A percentile compares a stretch with the other conserved stretches of the same genome.
phyloP scores from a whole-genome alignment of 1,284 basidiomycete species.

The Hymenochaete sp. region DNA sequence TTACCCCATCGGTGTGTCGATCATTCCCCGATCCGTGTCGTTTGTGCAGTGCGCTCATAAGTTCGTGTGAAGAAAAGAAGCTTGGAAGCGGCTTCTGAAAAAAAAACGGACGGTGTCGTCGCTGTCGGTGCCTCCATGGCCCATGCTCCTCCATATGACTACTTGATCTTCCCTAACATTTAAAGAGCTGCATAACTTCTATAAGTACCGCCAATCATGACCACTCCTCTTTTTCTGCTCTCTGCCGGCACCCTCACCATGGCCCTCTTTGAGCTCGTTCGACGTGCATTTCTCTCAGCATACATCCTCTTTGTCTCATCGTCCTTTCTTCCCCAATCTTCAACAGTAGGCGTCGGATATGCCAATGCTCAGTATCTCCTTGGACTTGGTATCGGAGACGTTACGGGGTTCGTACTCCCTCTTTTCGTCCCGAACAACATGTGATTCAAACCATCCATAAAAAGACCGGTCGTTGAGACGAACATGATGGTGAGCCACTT shows the following conservation, averaged over 20 bases:
- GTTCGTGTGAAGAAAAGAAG: too few relatives aligned
- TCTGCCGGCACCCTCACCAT: background rate
- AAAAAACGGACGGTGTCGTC: too few relatives aligned
- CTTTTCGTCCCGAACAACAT: background rate
- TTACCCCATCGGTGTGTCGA: too few relatives aligned
- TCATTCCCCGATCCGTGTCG: too few relatives aligned
- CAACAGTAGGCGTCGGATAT: background rate
- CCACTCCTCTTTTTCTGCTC: background rate
- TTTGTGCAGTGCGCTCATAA: too few relatives aligned
- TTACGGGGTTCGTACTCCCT: conserved; percentile 53
- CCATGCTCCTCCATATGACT: too few relatives aligned
- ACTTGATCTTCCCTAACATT: too few relatives aligned
- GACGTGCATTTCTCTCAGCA: background rate
- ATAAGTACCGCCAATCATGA: background rate
- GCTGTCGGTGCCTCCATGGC: too few relatives aligned
- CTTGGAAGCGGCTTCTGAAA: too few relatives aligned
- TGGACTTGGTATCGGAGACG: conserved; percentile 46
- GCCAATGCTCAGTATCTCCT: conserved; percentile 18
- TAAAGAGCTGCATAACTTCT: too few relatives aligned
- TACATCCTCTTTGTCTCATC: background rate
- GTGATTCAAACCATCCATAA: background rate
- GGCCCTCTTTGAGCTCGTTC: background rate
- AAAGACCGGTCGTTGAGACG: conserved; percentile 65
- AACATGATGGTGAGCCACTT: conserved; percentile 56
- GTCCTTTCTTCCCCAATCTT: background rate